Conservation (phyloP, 2,329 filamentous ascomycete genomes). For the Fusarium staphyleae region DNA sequence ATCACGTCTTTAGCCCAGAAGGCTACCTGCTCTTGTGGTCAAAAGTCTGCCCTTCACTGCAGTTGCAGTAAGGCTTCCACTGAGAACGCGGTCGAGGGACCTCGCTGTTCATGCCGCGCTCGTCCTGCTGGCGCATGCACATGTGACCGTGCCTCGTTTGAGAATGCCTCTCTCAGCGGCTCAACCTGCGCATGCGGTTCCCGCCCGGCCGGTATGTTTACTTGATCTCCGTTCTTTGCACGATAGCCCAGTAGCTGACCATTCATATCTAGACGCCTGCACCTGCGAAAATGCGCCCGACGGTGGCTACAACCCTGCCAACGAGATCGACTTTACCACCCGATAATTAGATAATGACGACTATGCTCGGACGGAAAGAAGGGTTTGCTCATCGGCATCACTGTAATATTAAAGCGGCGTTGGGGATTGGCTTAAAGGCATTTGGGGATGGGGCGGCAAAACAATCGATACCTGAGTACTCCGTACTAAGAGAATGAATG, state of each 20-base stretch:
- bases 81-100: conserved; percentile 77
- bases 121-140: conserved; percentile 83
- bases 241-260: conserved; percentile 17
- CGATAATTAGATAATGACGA: conserved; percentile 44
- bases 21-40: conserved; percentile 86
- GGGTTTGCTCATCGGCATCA: conserved; percentile 12
- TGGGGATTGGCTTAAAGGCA: conserved; percentile 16
- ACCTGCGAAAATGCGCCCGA: conserved; percentile 81
- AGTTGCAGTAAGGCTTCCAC: conserved; percentile 76
- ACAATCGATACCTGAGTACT: conserved; percentile 18
- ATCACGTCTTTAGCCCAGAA: conserved; percentile 59
- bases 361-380: not conserved
- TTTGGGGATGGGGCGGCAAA: conserved; percentile 17
- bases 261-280: conserved; percentile 63
- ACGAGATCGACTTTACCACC: conserved; percentile 90
- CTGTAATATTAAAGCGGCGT: conserved; percentile 28
- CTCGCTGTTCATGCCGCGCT: conserved; percentile 83
- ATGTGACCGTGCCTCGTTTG: conserved; percentile 73
- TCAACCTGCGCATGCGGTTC: conserved; percentile 79
- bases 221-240: not conserved
- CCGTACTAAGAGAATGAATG: conserved; percentile 10
- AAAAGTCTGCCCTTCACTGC: conserved; percentile 86
- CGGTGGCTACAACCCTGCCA: conserved; percentile 65
- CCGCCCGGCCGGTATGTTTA: conserved; percentile 69
- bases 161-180: conserved; percentile 70